Evolutionary conservation across 768 basidiomycete species (phyloP), one percentile per base, ranked within the genome.

Genomic region (Pleurotus sapidus): DNA sequence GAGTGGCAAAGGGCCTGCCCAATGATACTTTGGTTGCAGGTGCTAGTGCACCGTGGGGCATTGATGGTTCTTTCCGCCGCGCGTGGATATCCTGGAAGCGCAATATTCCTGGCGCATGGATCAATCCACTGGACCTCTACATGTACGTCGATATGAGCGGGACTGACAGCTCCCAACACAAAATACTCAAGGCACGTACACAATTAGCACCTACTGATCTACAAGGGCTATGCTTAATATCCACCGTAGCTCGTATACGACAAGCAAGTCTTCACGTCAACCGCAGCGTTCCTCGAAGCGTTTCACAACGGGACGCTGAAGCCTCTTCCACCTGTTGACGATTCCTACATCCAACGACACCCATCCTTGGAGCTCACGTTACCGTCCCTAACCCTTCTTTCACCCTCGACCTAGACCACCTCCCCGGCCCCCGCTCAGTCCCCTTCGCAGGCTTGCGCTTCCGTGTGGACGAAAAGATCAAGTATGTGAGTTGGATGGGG

Each of bases 401-500:
- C 51, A 69, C 64, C 37, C 72, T 84, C 37, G 85, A 87, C 63
- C 73, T 87, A n/a, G 87, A 87, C 58, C 70, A 84, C 53, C 78
- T 82, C 30, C 82, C 86, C 2, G 87, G 87, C 4, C 87, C 87
- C 25, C 79, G 87, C 40, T 76, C 77, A 0, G 83, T 88, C 0
- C 78, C 79, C 1, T 87, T 87, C 66, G 78, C 78, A 6, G 86
- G 87, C 0, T 64, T 80, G 58, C 74, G 86, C 3, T 87, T 81
- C 64, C 71, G 82, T 40, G 79, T 87, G 1, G 81, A 88, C 61
- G 64, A 63, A 20, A 73, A 74, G 38, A 68, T 71, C 45, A 75
- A 82, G 60, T 86, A 81, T 59, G 68, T 88, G n/a, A 81, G 76
- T 46, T 88, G 86, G 86, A 82, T 88, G 82, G 83, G 83, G 2